Evolutionary conservation across 768 basidiomycete genomes (phyloP).

Genomic region (Agaricus sinodeliciosus): DNA sequence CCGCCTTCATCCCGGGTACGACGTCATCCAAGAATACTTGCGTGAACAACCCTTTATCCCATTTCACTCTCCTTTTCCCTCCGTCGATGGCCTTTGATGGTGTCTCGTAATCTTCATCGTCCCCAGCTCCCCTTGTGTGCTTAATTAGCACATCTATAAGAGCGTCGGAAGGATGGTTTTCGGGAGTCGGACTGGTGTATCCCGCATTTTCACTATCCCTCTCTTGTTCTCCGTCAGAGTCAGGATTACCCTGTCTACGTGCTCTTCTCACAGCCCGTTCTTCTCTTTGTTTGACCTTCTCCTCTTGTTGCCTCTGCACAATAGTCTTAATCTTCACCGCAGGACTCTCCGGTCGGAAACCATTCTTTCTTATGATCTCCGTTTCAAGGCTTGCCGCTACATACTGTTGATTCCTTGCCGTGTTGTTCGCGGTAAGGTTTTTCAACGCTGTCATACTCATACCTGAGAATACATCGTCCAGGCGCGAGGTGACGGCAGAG

Average conservation of each 20-base stretch:
- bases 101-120: slow-evolving; percentile 75
- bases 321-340: slow-evolving; percentile 66
- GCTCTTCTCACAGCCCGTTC: slow-evolving; percentile 59
- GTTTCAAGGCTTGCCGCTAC: slow-evolving; percentile 55
- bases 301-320: slow-evolving; percentile 61
- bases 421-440: slow-evolving; percentile 67
- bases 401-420: slow-evolving; percentile 64
- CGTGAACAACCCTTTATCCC: slow-evolving; percentile 65
- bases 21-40: slow-evolving; percentile 59
- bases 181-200: slow-evolving; percentile 10
- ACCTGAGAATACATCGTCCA: slow-evolving; percentile 44
- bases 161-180: background rate
- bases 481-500: slow-evolving; percentile 22
- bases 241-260: slow-evolving; percentile 31
- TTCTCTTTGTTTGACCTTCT: slow-evolving; percentile 43
- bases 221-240: slow-evolving; percentile 21
- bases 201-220: slow-evolving; percentile 20
- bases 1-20: slow-evolving; percentile 40
- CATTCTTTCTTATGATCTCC: slow-evolving; percentile 64
- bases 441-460: slow-evolving; percentile 67
- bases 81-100: slow-evolving; percentile 42
- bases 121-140: slow-evolving; percentile 67
- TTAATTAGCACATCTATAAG: slow-evolving; percentile 7
- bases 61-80: slow-evolving; percentile 60
- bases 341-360: slow-evolving; percentile 71